Conservation (phyloP, 2,329 filamentous ascomycete genomes). For the Ophiostoma sp. region DNA sequence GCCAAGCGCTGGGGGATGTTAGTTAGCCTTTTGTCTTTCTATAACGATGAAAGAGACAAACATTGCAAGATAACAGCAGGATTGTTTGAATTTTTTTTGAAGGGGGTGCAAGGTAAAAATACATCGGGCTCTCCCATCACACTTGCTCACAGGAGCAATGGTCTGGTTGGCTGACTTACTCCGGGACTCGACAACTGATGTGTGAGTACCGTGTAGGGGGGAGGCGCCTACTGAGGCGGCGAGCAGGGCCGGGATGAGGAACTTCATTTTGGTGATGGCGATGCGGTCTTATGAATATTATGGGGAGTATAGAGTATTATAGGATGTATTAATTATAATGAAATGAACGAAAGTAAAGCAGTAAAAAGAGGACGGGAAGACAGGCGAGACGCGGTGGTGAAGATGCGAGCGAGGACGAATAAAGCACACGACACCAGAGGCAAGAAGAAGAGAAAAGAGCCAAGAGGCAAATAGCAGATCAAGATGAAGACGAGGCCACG, state of each 20-base stretch:
- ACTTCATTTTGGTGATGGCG: conserved; percentile 5
- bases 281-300: not conserved
- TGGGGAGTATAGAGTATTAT: not conserved
- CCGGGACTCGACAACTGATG: not conserved
- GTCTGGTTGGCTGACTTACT: conserved; percentile 6
- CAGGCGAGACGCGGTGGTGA: no score
- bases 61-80: no score
- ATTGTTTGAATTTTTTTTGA: not conserved
- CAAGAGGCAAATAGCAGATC: not conserved
- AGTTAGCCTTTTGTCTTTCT: not conserved
- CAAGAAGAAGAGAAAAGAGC: not conserved
- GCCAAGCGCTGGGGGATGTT: conserved; percentile 18
- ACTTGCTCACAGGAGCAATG: not conserved
- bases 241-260: not conserved
- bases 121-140: not conserved
- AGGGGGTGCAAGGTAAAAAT: not conserved
- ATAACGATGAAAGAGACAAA: not conserved
- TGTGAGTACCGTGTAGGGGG: not conserved
- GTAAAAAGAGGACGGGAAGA: no score
- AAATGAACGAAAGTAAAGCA: not conserved
- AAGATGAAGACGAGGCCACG: not conserved
- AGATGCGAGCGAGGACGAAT: no score
- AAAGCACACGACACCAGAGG: not conserved
- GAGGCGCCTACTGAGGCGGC: not conserved
- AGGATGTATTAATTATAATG: not conserved